phyloP scores from a whole-genome alignment of 306 rosid species.

The Prinsepia uniflora region DNA sequence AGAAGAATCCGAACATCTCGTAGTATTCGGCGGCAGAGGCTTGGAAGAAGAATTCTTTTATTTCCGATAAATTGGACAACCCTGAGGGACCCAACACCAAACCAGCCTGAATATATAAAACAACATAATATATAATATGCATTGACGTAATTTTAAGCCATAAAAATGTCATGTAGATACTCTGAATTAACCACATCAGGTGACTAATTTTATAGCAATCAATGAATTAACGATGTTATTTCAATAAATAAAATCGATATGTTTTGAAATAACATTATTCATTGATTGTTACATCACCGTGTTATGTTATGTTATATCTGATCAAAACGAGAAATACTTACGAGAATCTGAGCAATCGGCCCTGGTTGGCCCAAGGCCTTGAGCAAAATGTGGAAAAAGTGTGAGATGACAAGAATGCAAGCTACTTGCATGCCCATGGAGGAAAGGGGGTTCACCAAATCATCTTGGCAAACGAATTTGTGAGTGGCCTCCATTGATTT shows the following conservation, averaged over 20 bases:
- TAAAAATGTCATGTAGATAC: too few relatives aligned
- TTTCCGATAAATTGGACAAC: conserved; percentile 46
- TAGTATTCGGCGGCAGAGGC: conserved; percentile 67
- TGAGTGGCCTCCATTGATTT: conserved; percentile 71
- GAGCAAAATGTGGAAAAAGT: conserved; percentile 71
- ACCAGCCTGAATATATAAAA: conserved; percentile 60
- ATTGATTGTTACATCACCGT: too few relatives aligned
- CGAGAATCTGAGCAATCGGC: conserved; percentile 79
- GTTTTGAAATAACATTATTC: too few relatives aligned
- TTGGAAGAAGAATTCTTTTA: conserved; percentile 48
- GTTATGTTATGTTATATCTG: neutral
- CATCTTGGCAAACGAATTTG: conserved; percentile 50
- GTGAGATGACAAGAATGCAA: conserved; percentile 86
- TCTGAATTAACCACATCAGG: too few relatives aligned
- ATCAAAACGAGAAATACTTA: conserved; percentile 9
- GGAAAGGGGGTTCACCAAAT: conserved; percentile 65
- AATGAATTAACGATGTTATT: too few relatives aligned
- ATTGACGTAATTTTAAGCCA: neutral
- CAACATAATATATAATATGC: neutral
- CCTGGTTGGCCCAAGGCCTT: conserved; percentile 84
- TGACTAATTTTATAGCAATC: too few relatives aligned
- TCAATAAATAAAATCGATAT: too few relatives aligned
- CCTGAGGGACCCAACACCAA: conserved; percentile 70
- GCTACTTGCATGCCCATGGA: conserved; percentile 89
- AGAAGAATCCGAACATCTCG: conserved; percentile 75